Percentiles rank a stretch among this genome's conserved stretches.
These are phyloP conservation scores for Niebla homalea DNA, from an alignment of 495 filamentous ascomycete species.

Conservation along the genomic window DNA sequence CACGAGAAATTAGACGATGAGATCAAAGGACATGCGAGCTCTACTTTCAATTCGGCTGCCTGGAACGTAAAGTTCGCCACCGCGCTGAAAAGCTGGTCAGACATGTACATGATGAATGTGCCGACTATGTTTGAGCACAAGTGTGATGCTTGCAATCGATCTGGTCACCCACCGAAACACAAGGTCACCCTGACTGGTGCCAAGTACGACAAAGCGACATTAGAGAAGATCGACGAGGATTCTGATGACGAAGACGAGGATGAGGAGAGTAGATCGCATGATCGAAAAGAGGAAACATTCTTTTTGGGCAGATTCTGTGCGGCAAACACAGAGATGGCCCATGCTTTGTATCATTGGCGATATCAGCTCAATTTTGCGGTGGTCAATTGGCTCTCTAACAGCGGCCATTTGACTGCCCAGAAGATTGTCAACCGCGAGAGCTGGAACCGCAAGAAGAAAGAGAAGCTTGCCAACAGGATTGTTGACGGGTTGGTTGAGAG, in stretches of 20 bases:
- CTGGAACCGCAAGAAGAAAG: conserved; percentile 37
- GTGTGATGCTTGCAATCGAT: conserved; percentile 70
- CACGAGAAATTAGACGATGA: conserved; percentile 67
- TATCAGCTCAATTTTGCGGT: conserved; percentile 59
- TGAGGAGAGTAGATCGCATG: conserved; percentile 16
- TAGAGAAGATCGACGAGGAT: conserved; percentile 50
- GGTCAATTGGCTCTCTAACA: conserved; percentile 40
- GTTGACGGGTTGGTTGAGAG: conserved; percentile 42
- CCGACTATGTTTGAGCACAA: conserved; percentile 28
- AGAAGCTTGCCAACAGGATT: conserved; percentile 41
- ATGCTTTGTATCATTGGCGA: conserved; percentile 64
- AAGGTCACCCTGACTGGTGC: conserved; percentile 51
- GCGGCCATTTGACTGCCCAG: conserved; percentile 38
- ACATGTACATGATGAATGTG: conserved; percentile 24
- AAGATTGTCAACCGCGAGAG: conserved; percentile 42
- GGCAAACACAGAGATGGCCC: conserved; percentile 53
- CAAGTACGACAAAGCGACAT: conserved; percentile 53
- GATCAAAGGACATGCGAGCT: conserved; percentile 50
- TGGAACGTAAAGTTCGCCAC: conserved; percentile 58
- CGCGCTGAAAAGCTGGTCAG: conserved; percentile 53
- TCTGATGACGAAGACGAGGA: conserved; percentile 28
- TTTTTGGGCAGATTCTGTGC: conserved; percentile 47
- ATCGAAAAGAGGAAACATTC: conserved; percentile 28
- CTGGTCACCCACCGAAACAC: conserved; percentile 50
- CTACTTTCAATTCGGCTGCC: conserved; percentile 57